A percentile compares a stretch with the other conserved stretches of the same genome.
phyloP scores from a whole-genome alignment of 768 basidiomycete genomes.

The Pisolithus sp. region DNA sequence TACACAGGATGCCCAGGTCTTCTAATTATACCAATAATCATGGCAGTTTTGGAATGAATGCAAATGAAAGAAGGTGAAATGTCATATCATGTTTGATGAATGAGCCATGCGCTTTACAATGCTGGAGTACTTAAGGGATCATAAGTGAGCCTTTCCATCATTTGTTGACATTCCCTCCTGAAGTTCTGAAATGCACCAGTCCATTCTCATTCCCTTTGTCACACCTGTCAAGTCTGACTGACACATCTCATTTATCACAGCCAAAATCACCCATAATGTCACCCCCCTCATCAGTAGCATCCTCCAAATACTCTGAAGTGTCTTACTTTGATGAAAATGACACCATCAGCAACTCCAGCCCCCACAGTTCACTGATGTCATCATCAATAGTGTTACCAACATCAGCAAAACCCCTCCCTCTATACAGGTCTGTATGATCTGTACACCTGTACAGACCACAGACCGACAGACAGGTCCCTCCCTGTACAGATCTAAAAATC shows the following conservation, averaged over 20 bases:
- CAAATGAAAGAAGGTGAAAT: slow-evolving; percentile 47
- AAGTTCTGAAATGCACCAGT: slow-evolving; percentile 28
- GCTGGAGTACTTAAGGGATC: slow-evolving; percentile 37
- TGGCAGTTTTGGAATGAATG: slow-evolving; percentile 9
- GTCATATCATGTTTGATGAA: slow-evolving; percentile 67
- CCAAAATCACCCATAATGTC: too few relatives aligned
- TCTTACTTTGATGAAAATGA: background rate
- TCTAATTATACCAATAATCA: too few relatives aligned
- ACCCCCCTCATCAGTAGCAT: slow-evolving; percentile 21
- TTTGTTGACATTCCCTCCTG: slow-evolving; percentile 47
- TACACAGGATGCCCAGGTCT: slow-evolving; percentile 1
- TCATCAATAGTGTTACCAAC: slow-evolving; percentile 16
- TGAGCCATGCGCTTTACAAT: slow-evolving; percentile 66
- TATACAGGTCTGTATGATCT: too few relatives aligned
- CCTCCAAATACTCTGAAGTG: slow-evolving; percentile 20
- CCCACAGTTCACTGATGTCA: slow-evolving; percentile 15
- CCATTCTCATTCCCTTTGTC: slow-evolving; percentile 12
- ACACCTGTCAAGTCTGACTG: slow-evolving; percentile 7
- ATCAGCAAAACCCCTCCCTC: too few relatives aligned
- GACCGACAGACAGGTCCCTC: too few relatives aligned
- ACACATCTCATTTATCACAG: slow-evolving; percentile 8
- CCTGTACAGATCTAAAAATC: too few relatives aligned
- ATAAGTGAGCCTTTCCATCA: slow-evolving; percentile 10
- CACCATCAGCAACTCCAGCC: slow-evolving; percentile 3
- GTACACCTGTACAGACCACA: too few relatives aligned